phyloP scores from a whole-genome alignment of 345 rosid genomes.

The Dovyalis caffra region DNA sequence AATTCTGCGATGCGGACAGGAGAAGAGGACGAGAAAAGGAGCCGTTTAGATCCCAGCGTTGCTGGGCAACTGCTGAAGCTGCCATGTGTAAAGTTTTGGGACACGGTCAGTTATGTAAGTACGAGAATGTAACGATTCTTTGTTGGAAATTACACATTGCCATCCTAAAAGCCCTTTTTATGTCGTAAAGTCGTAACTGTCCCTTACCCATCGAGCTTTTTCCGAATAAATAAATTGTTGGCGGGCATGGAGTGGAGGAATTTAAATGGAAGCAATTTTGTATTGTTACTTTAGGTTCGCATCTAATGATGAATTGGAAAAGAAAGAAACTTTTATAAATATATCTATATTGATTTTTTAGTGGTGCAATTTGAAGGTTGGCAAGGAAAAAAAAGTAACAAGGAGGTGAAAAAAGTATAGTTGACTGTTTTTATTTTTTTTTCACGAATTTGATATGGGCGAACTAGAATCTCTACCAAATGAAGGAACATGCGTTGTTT shows the following conservation, averaged over 20 bases:
- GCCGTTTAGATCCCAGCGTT: conserved; percentile 25
- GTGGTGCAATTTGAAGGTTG: too few relatives aligned
- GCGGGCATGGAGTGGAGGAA: too few relatives aligned
- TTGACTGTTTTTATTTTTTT: too few relatives aligned
- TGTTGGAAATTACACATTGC: conserved; percentile 2
- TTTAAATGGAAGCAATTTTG: too few relatives aligned
- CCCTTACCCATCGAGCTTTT: not conserved
- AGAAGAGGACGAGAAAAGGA: conserved; percentile 8
- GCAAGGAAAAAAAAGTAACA: too few relatives aligned
- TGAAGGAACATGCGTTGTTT: not conserved
- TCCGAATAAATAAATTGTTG: not conserved
- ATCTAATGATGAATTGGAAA: too few relatives aligned
- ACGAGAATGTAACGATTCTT: not conserved
- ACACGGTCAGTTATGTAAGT: conserved; percentile 26
- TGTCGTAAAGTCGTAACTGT: not conserved
- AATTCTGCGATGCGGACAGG: conserved; percentile 2
- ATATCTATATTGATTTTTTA: too few relatives aligned
- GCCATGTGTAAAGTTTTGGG: conserved; percentile 42
- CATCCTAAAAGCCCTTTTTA: not conserved
- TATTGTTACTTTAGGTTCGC: too few relatives aligned
- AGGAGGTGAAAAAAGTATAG: too few relatives aligned
- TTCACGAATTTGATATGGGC: not conserved
- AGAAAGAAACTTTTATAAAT: too few relatives aligned
- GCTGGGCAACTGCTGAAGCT: conserved; percentile 18
- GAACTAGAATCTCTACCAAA: not conserved